These are phyloP conservation scores for Xylaria acuta DNA, from an alignment of 495 filamentous ascomycete genomes.

Conservation along the genomic window DNA sequence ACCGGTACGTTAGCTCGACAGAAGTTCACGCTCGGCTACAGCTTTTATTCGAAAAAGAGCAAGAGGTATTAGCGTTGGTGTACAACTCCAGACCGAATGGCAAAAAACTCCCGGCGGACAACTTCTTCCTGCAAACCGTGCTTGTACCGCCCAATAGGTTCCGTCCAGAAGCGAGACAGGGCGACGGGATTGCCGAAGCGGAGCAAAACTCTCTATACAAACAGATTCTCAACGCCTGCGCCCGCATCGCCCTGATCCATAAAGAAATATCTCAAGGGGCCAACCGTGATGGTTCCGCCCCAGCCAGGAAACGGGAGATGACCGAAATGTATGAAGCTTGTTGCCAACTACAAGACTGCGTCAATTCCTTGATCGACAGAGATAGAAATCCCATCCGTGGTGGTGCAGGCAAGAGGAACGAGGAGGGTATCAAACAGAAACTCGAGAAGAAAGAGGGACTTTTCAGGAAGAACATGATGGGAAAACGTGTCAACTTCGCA, in stretches of 20 bases:
- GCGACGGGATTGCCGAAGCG: slow-evolving; percentile 79
- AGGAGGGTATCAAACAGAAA: slow-evolving; percentile 94
- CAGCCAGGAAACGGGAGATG: slow-evolving; percentile 45
- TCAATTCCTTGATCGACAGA: slow-evolving; percentile 89
- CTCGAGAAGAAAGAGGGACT: slow-evolving; percentile 99
- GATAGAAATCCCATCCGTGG: slow-evolving; percentile 83
- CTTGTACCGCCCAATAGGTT: slow-evolving; percentile 91
- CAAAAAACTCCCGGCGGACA: slow-evolving; percentile 71
- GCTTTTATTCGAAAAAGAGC: slow-evolving; percentile 85
- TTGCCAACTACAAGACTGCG: slow-evolving; percentile 81
- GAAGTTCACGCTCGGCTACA: slow-evolving; percentile 78
- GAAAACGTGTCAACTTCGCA: slow-evolving; percentile 98
- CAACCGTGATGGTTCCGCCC: slow-evolving; percentile 25
- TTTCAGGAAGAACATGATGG: slow-evolving; percentile 99
- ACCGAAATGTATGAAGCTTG: slow-evolving; percentile 62
- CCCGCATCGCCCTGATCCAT: slow-evolving; percentile 75
- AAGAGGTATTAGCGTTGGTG: slow-evolving; percentile 77
- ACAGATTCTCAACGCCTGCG: slow-evolving; percentile 72
- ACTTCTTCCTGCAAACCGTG: slow-evolving; percentile 89
- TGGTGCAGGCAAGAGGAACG: slow-evolving; percentile 68
- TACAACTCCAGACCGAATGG: slow-evolving; percentile 74
- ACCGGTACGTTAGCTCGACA: slow-evolving; percentile 73
- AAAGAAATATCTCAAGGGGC: slow-evolving; percentile 63
- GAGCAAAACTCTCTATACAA: slow-evolving; percentile 86
- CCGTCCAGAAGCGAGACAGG: slow-evolving; percentile 84